Percentiles rank a stretch among this genome's conserved stretches.
Conservation (phyloP, 2,329 filamentous ascomycete genomes). For the Arthrobotrys pseudoclavata region DNA sequence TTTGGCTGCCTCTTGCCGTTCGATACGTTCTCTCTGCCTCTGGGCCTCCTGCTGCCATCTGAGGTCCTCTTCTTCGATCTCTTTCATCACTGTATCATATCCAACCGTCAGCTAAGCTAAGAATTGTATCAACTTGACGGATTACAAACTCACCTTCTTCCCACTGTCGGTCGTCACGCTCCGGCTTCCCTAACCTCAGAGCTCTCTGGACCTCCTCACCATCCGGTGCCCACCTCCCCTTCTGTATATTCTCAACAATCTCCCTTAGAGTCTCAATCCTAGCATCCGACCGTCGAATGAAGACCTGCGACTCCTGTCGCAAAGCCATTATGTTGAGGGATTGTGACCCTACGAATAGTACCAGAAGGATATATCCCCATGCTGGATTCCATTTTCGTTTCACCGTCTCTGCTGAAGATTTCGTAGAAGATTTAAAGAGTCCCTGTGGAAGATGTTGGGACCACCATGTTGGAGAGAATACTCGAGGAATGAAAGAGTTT, state of each 20-base stretch:
- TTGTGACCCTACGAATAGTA: conserved; percentile 88
- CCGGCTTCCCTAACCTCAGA: conserved; percentile 81
- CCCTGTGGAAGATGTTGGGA: conserved; percentile 51
- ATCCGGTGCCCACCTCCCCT: conserved; percentile 75
- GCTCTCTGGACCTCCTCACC: conserved; percentile 79
- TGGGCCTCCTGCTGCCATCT: conserved; percentile 67
- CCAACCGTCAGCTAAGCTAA: conserved; percentile 15
- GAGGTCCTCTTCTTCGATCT: conserved; percentile 76
- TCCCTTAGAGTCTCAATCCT: conserved; percentile 83
- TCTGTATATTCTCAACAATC: conserved; percentile 78
- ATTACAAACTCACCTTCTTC: conserved; percentile 76
- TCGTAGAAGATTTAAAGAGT: conserved; percentile 28
- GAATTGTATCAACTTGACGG: conserved; percentile 5
- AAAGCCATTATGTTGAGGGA: conserved; percentile 91
- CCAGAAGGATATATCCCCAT: conserved; percentile 72
- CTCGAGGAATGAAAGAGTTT: conserved; percentile 56
- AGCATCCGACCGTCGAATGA: conserved; percentile 81
- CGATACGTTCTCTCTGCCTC: conserved; percentile 33
- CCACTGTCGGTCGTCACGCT: conserved; percentile 83
- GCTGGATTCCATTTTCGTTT: conserved; percentile 53
- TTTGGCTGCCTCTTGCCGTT: conserved; percentile 61
- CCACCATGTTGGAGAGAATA: conserved; percentile 55
- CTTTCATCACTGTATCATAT: conserved; percentile 72
- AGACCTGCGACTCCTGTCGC: conserved; percentile 80
- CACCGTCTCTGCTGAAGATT: not conserved